A percentile compares a stretch with the other conserved stretches of the same genome.
Conservation (phyloP, 1,284 basidiomycete species). For the Austropuccinia psidii region DNA sequence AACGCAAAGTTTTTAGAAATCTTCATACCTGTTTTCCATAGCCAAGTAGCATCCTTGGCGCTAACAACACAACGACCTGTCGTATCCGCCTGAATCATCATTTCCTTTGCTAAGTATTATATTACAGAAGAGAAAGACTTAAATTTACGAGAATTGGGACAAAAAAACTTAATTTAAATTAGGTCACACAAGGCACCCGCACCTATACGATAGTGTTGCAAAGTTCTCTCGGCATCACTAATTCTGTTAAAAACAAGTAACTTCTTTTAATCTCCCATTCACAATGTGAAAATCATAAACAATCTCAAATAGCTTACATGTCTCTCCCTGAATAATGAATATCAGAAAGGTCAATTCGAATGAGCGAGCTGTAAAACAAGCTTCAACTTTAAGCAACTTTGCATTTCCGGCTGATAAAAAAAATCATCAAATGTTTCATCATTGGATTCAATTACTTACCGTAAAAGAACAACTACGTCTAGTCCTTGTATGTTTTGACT, state of each 20-base stretch:
- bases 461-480: slow-evolving; percentile 23
- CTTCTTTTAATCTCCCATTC: background rate
- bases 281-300: background rate
- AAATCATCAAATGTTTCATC: background rate
- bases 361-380: slow-evolving; percentile 5
- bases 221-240: slow-evolving; percentile 6
- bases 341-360: slow-evolving; percentile 19
- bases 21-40: slow-evolving; percentile 35
- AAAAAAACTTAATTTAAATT: background rate
- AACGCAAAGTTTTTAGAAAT: background rate
- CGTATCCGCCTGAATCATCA: slow-evolving; percentile 9
- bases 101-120: slow-evolving; percentile 24
- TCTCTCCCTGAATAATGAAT: background rate
- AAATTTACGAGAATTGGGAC: background rate
- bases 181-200: no score
- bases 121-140: no score
- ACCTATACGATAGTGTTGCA: slow-evolving; percentile 30
- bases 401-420: background rate
- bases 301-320: background rate
- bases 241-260: background rate
- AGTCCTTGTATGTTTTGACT: slow-evolving; percentile 22
- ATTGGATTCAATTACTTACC: background rate
- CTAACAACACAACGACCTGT: background rate
- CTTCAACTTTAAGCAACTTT: background rate
- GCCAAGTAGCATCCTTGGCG: slow-evolving; percentile 33